Percentiles rank a stretch among this genome's conserved stretches.
phyloP scores from a whole-genome alignment of 768 basidiomycete species.

The Paxillus rubicundulus region DNA sequence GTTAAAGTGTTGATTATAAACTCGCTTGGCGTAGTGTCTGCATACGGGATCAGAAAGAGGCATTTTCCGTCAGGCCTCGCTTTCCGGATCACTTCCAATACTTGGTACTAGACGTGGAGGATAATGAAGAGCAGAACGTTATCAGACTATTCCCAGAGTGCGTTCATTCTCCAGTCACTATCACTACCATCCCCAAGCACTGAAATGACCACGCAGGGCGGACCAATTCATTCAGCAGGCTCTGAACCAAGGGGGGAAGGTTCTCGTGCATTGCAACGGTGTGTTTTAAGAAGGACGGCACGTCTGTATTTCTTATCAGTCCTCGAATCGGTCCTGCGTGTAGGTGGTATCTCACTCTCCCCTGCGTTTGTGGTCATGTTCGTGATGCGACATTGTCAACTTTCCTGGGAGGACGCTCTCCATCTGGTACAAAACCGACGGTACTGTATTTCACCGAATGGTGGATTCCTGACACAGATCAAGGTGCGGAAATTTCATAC shows the following conservation, averaged over 20 bases:
- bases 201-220: conserved; percentile 46
- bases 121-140: conserved; percentile 93
- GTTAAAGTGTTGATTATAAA: neutral
- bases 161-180: conserved; percentile 20
- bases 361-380: conserved; percentile 92
- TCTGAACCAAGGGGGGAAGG: conserved; percentile 56
- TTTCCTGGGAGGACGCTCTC: conserved; percentile 86
- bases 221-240: conserved; percentile 74
- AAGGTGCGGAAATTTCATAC: conserved; percentile 50
- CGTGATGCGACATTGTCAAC: conserved; percentile 79
- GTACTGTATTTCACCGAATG: conserved; percentile 92
- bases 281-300: conserved; percentile 15
- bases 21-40: conserved; percentile 56
- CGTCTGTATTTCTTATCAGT: neutral
- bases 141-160: conserved; percentile 88
- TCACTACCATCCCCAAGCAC: neutral
- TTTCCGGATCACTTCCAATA: conserved; percentile 80
- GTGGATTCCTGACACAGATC: conserved; percentile 88
- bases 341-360: conserved; percentile 85
- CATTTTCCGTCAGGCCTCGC: conserved; percentile 83
- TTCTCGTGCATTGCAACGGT: conserved; percentile 91
- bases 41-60: conserved; percentile 86
- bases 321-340: neutral
- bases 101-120: conserved; percentile 80
- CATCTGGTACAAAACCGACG: conserved; percentile 87